Base-by-base conservation (phyloP, 257 asterid species). In the Gentiana straminea region DNA sequence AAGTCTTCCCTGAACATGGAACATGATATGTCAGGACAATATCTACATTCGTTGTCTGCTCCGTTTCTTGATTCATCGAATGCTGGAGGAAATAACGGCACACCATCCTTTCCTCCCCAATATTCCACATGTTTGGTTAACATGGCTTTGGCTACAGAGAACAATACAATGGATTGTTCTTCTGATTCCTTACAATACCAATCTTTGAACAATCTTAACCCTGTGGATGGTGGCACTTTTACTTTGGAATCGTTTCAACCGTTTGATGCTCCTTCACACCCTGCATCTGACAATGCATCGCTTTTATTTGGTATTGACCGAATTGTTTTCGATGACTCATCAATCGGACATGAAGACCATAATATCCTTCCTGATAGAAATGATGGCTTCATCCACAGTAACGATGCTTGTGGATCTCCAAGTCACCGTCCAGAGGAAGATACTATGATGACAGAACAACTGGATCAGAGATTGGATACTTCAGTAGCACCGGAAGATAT, bases 1-100 rank as follows among this genome's bases (percentile, higher is more conserved):
- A 65, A 80, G 71, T 58, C 94, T 71, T 70, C 78, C 39, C 61
- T 81, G 51, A 89, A 83, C 58, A 57, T 66, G 33, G 85, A 77
- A 47, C 83, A 73, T 52, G 86, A 74, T 52, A 63, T 85, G 66
- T 46, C 59, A 15, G 67, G 70, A 35, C 61, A 66, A n/a, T 73
- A 64, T 65, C 60, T 64, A 68, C 68, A 68, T 55, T 70, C 68
- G 55, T 64, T 61, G 13, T 68, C 81, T 7, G 86, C 70, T 52
- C 54, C 71, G 59, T 71, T 76, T 66, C 52, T 79, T 77, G 69
- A 82, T 45, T 65, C 77, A 63, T 60, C 73, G 63, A 64, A 55
- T 53, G 74, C 74, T 55, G 61, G 58, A 58, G 82, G 65, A 33
- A 65, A 70, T 64, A 72, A 70, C 51, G 73, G 70, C 34, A 53